Evolutionary conservation across 2,329 filamentous ascomycete species (phyloP), one percentile per base, ranked within the genome.

Genomic region (Davidsoniella virescens): DNA sequence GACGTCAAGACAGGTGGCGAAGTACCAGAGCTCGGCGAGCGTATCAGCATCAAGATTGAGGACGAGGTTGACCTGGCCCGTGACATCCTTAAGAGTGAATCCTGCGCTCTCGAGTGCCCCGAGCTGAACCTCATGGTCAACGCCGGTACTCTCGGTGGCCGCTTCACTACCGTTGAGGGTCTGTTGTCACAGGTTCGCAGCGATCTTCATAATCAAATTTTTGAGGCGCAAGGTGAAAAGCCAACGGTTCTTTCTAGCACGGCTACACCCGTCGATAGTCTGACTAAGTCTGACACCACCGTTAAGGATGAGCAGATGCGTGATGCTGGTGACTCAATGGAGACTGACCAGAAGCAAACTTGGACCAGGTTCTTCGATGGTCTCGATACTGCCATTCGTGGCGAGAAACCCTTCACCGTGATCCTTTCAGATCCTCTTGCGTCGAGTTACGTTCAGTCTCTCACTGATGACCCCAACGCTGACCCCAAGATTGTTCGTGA

Each of bases 1-100:
- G 92, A 98, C 64, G 87, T 98, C 62, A 96, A 96, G 73, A 96
- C 92, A 1, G 92, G 92, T 56, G 92, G 92, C 50, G 88, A 83
- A 59, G 82, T 98, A 18, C 92, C 92, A 7, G 82, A 82, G 50
- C 79, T 84, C 62, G 92, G 92, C 54, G 83, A 83, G 64, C 82
- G 80, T 57, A 93, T 95, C 58, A 87, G 76, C 0, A 72, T 98
- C 23, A 69, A 73, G 49, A 82, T 96, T 51, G 71, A 79, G 53
- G 78, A 67, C 33, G 62, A 69, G 29, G 73, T 80, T 52, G 92
- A 98, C 63, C 73, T 98, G 41, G 82, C 81, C 10, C 79, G 92
- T 55, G 92, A 98, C 61, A 94, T 98, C 54, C 80, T 98, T 59
- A 98, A 98, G 71, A 87, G 84, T 57, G 92, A 98, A 65, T 92